phyloP scores from a whole-genome alignment of 75 land plant species.

The Selaginella tamariscina region DNA sequence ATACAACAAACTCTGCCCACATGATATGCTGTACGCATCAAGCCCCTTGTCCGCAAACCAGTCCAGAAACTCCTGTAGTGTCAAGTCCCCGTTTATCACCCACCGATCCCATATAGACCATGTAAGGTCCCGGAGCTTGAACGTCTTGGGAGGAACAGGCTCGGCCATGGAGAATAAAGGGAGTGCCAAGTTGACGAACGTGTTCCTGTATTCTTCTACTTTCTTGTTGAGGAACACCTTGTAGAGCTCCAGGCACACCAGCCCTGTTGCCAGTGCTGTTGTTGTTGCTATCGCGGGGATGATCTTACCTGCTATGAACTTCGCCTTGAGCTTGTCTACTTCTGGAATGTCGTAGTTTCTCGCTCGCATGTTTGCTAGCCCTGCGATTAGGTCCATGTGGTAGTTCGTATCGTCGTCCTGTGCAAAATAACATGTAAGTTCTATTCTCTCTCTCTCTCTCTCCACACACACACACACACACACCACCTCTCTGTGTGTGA shows the following conservation, averaged over 20 bases:
- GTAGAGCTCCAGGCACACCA: constrained; percentile 86
- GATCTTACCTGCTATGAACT: constrained; percentile 83
- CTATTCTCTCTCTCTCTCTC: no score
- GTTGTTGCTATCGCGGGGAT: constrained; percentile 95
- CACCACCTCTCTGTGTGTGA: no score
- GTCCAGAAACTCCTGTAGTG: constrained; percentile 44
- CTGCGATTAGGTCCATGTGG: constrained; percentile 87
- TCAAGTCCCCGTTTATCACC: constrained; percentile 50
- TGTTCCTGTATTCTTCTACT: constrained; percentile 67
- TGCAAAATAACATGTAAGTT: no score
- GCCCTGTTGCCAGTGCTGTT: constrained; percentile 86
- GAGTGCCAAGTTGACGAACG: constrained; percentile 75
- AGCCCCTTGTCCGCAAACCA: constrained; percentile 69
- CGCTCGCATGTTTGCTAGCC: constrained; percentile 87
- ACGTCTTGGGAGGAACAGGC: constrained; percentile 75
- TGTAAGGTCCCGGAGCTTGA: constrained; percentile 49
- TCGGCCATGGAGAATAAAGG: constrained; percentile 90
- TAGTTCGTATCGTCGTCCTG: constrained; percentile 88
- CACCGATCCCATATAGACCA: constrained; percentile 97
- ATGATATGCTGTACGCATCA: constrained; percentile 78
- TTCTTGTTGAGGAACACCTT: constrained; percentile 61
- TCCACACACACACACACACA: no score
- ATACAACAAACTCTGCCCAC: constrained; percentile 60
- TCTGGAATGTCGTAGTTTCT: constrained; percentile 89
- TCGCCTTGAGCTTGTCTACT: constrained; percentile 93